phyloP scores from a whole-genome alignment of 2,329 filamentous ascomycete species.

The Pyrenophora seminiperda region DNA sequence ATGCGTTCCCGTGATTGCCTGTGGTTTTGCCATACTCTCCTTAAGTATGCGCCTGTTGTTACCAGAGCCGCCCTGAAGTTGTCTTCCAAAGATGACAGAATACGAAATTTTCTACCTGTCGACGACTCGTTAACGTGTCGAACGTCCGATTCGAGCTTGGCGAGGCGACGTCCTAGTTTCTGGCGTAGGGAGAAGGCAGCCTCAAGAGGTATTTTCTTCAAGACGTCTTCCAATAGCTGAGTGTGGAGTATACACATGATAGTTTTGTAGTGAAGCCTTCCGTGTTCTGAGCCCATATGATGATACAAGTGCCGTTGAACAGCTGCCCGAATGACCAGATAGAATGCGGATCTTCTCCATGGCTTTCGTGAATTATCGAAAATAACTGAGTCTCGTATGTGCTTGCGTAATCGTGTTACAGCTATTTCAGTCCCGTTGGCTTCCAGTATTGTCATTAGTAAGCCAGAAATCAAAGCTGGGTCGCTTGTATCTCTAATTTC shows the following conservation, averaged over 20 bases:
- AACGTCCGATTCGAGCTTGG: slow-evolving; percentile 59
- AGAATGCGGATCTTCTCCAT: slow-evolving; percentile 67
- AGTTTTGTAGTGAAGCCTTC: slow-evolving; percentile 62
- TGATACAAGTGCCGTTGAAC: slow-evolving; percentile 59
- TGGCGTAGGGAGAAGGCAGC: slow-evolving; percentile 50
- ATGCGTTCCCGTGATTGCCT: slow-evolving; percentile 38
- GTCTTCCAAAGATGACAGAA: slow-evolving; percentile 5
- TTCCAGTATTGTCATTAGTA: slow-evolving; percentile 66
- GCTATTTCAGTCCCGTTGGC: slow-evolving; percentile 53
- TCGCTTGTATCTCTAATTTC: slow-evolving; percentile 64
- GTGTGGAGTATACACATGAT: slow-evolving; percentile 59
- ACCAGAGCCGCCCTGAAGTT: slow-evolving; percentile 23
- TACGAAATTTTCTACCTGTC: neutral
- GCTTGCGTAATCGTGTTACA: slow-evolving; percentile 57
- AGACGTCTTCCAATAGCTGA: slow-evolving; percentile 52
- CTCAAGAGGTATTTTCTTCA: slow-evolving; percentile 42
- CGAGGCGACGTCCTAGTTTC: slow-evolving; percentile 63
- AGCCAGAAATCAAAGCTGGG: slow-evolving; percentile 63
- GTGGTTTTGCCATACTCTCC: slow-evolving; percentile 27
- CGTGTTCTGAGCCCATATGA: slow-evolving; percentile 48
- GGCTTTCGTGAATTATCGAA: slow-evolving; percentile 56
- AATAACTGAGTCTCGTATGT: slow-evolving; percentile 66
- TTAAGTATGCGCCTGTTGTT: slow-evolving; percentile 21
- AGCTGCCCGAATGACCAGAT: slow-evolving; percentile 66
- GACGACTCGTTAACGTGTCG: neutral